Conservation (phyloP, 768 basidiomycete species). For the Amanita exitialis region DNA sequence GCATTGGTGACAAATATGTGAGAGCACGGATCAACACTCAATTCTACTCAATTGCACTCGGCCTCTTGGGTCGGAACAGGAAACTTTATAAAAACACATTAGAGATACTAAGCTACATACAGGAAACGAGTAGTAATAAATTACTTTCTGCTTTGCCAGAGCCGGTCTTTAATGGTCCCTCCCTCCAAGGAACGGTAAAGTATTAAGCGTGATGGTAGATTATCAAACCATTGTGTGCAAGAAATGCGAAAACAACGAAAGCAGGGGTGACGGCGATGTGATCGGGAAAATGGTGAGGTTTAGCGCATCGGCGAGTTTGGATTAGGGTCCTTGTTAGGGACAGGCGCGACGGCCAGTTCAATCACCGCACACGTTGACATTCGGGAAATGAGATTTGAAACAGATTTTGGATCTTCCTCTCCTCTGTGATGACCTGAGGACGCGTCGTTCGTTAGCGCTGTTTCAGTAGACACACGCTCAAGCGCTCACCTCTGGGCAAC, state of each 20-base stretch:
- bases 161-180: too few relatives aligned
- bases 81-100: not conserved
- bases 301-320: not conserved
- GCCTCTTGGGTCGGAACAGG: too few relatives aligned
- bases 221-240: too few relatives aligned
- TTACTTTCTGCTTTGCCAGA: not conserved
- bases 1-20: slow-evolving; percentile 16
- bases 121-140: not conserved
- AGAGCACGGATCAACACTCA: too few relatives aligned
- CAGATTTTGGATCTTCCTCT: slow-evolving; percentile 35
- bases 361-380: slow-evolving; percentile 28
- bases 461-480: not conserved
- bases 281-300: too few relatives aligned
- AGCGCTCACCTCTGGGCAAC: slow-evolving; percentile 28
- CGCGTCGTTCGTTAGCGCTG: not conserved
- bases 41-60: too few relatives aligned
- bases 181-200: not conserved
- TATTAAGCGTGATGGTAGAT: not conserved
- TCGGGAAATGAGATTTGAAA: slow-evolving; percentile 33
- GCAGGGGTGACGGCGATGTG: not conserved
- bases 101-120: slow-evolving; percentile 5
- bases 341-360: not conserved
- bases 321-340: too few relatives aligned
- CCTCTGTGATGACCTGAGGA: slow-evolving; percentile 28
- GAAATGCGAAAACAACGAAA: not conserved